These are phyloP conservation scores for Xenosphaeropsis pyriputrescens DNA, from an alignment of 2,329 filamentous ascomycete genomes.

Conservation along the genomic window DNA sequence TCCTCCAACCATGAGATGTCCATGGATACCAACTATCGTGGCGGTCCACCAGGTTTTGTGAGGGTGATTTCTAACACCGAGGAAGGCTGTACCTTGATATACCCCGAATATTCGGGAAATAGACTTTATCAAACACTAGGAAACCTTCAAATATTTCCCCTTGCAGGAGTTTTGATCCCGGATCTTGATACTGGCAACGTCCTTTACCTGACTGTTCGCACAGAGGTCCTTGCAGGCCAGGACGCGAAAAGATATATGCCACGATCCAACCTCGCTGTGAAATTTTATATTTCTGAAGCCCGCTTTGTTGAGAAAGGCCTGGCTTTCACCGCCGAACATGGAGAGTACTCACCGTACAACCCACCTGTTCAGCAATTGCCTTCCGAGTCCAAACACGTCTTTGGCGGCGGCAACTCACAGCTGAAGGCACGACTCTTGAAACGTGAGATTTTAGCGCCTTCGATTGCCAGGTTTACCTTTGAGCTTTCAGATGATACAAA, in stretches of 20 bases:
- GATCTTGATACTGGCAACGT: slow-evolving; percentile 60
- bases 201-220: slow-evolving; percentile 55
- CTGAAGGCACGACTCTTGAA: slow-evolving; percentile 36
- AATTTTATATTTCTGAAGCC: slow-evolving; percentile 44
- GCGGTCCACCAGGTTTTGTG: slow-evolving; percentile 61
- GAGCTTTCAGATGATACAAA: slow-evolving; percentile 23
- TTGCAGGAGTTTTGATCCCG: slow-evolving; percentile 56
- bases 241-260: slow-evolving; percentile 49
- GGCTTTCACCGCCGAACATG: slow-evolving; percentile 45
- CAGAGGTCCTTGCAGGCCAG: slow-evolving; percentile 49
- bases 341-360: slow-evolving; percentile 63
- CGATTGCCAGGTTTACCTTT: slow-evolving; percentile 51
- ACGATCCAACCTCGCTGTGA: slow-evolving; percentile 58
- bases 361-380: slow-evolving; percentile 53
- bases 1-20: slow-evolving; percentile 42
- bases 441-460: slow-evolving; percentile 47
- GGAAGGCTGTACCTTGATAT: slow-evolving; percentile 36
- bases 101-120: slow-evolving; percentile 76
- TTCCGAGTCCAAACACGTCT: slow-evolving; percentile 30
- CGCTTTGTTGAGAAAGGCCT: slow-evolving; percentile 51
- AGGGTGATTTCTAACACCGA: slow-evolving; percentile 45
- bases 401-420: slow-evolving; percentile 5
- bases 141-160: slow-evolving; percentile 54
- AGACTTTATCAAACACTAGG: slow-evolving; percentile 72
- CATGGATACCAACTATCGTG: slow-evolving; percentile 79